Percentiles rank a stretch among this genome's conserved stretches.
Conservation (phyloP, 176 grass and related monocot species). For the Tillandsia leiboldiana region DNA sequence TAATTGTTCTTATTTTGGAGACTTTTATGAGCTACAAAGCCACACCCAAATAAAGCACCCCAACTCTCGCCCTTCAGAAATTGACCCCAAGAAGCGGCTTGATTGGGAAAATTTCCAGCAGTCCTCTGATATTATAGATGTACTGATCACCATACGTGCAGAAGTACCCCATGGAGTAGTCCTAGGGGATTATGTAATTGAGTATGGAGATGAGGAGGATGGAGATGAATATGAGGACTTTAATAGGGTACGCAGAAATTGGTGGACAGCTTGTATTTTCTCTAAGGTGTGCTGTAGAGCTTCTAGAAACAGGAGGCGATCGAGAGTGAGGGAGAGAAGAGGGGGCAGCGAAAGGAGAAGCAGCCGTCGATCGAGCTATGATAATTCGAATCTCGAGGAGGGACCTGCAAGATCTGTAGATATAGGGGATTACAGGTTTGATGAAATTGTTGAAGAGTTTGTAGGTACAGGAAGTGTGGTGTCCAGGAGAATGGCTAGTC, state of each 20-base stretch:
- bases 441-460: constrained; percentile 81
- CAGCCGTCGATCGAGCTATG: constrained; percentile 38
- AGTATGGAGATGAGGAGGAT: constrained; percentile 85
- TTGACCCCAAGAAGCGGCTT: constrained; percentile 69
- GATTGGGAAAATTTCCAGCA: constrained; percentile 99
- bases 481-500: constrained; percentile 45
- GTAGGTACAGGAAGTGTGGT: constrained; percentile 48
- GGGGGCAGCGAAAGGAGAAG: constrained; percentile 46
- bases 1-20: constrained; percentile 54
- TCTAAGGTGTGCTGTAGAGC: constrained; percentile 67
- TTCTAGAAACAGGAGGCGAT: constrained; percentile 58
- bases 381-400: constrained; percentile 55
- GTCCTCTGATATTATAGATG: constrained; percentile 94
- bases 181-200: constrained; percentile 94
- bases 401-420: constrained; percentile 49
- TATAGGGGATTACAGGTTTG: constrained; percentile 77
- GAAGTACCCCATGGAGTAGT: constrained; percentile 86
- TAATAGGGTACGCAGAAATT: constrained; percentile 45
- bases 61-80: constrained; percentile 82
- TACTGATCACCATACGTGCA: constrained; percentile 84
- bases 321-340: constrained; percentile 37
- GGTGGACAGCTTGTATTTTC: constrained; percentile 85
- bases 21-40: constrained; percentile 84
- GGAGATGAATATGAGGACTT: constrained; percentile 77
- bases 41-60: constrained; percentile 83